Conservation (phyloP, 1,284 basidiomycete genomes). For the Melampsora abietis-canadensis region DNA sequence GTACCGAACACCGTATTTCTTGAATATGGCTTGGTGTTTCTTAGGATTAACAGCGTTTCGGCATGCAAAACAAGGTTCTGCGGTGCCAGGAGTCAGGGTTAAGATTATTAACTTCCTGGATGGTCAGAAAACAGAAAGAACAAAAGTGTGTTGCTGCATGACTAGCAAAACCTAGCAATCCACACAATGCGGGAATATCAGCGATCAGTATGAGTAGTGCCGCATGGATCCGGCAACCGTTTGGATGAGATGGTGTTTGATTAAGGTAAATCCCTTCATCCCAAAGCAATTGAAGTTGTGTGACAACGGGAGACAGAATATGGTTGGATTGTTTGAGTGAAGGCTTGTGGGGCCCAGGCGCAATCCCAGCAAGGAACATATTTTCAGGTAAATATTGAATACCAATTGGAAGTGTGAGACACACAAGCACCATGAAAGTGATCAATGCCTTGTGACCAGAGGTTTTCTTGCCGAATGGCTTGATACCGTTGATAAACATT, state of each 20-base stretch:
- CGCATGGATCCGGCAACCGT: neutral
- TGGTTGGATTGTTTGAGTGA: constrained; percentile 45
- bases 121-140: neutral
- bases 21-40: neutral
- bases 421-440: neutral
- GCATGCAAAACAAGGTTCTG: neutral
- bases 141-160: neutral
- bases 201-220: neutral
- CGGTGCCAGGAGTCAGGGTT: neutral
- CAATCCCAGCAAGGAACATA: constrained; percentile 48
- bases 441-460: neutral
- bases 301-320: neutral
- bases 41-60: neutral
- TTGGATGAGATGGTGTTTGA: neutral
- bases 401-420: constrained; percentile 33
- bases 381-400: constrained; percentile 44
- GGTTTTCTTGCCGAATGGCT: neutral
- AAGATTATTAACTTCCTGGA: neutral
- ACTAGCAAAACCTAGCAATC: neutral
- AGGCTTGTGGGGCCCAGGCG: constrained; percentile 55
- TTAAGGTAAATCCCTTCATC: neutral
- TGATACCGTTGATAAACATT: constrained; percentile 10
- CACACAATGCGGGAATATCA: neutral
- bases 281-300: neutral
- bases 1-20: neutral